phyloP scores from a whole-genome alignment of 768 basidiomycete species.

The Aureoboletus auriporus region DNA sequence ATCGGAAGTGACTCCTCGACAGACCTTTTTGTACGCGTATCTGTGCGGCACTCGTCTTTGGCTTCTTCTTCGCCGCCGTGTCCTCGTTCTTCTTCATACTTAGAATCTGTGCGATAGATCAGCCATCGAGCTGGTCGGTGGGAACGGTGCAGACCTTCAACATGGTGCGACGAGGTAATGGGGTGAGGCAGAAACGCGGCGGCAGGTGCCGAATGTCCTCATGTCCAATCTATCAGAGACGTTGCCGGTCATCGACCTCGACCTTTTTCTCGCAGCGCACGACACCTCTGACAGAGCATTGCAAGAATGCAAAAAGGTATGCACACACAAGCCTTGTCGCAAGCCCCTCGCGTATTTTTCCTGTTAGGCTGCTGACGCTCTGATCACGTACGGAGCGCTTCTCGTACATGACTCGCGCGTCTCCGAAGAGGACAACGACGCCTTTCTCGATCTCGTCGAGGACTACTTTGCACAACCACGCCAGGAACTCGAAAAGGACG shows the following conservation, averaged over 20 bases:
- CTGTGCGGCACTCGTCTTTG: constrained; percentile 97
- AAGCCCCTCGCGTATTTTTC: background rate
- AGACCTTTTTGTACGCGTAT: constrained; percentile 99
- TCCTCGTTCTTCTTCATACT: constrained; percentile 99
- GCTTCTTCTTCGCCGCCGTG: constrained; percentile 94
- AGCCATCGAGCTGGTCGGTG: constrained; percentile 1
- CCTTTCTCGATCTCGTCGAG: constrained; percentile 86
- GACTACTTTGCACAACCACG: constrained; percentile 85
- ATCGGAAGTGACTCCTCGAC: background rate
- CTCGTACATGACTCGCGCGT: constrained; percentile 84
- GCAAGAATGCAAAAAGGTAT: constrained; percentile 66
- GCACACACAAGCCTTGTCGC: constrained; percentile 1
- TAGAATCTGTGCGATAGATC: constrained; percentile 70
- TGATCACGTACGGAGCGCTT: constrained; percentile 83
- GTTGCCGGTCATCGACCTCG: constrained; percentile 75
- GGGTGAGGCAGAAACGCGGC: constrained; percentile 21
- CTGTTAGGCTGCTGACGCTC: constrained; percentile 68
- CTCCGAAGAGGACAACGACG: constrained; percentile 72
- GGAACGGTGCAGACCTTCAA: constrained; percentile 36
- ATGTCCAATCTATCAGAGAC: constrained; percentile 43
- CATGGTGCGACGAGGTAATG: constrained; percentile 29
- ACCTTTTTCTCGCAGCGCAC: constrained; percentile 55
- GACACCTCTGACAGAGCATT: constrained; percentile 43
- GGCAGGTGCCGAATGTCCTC: constrained; percentile 29
- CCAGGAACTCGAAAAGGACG: constrained; percentile 63